These are phyloP conservation scores for Cytospora paraplurivora DNA, from an alignment of 2,329 filamentous ascomycete species.

Conservation along the genomic window DNA sequence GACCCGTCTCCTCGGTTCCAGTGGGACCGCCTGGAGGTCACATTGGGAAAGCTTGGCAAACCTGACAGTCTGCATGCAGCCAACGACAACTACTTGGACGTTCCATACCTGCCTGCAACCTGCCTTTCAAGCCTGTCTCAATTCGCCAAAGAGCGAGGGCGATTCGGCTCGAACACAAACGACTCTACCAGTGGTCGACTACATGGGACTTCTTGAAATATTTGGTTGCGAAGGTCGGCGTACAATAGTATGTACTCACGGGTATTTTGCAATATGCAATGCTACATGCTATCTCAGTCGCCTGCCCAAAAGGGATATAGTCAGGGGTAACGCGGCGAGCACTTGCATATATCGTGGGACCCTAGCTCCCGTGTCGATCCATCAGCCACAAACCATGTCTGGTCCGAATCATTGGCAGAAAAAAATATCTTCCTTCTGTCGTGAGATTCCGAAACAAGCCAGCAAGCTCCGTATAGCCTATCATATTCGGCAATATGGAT, in stretches of 20 bases:
- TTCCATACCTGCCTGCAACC: neutral
- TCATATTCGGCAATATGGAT: slow-evolving; percentile 31
- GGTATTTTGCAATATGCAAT: slow-evolving; percentile 13
- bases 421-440: slow-evolving; percentile 32
- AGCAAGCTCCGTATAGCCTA: slow-evolving; percentile 36
- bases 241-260: neutral
- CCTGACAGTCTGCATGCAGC: slow-evolving; percentile 2
- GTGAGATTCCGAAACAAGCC: slow-evolving; percentile 41
- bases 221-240: neutral
- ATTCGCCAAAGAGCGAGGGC: neutral
- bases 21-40: slow-evolving; percentile 17
- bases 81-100: neutral
- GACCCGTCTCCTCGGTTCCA: slow-evolving; percentile 17
- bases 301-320: slow-evolving; percentile 27
- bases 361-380: slow-evolving; percentile 19
- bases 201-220: neutral
- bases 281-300: slow-evolving; percentile 9
- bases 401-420: slow-evolving; percentile 26
- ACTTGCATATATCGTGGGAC: slow-evolving; percentile 26
- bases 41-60: slow-evolving; percentile 20
- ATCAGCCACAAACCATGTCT: slow-evolving; percentile 20
- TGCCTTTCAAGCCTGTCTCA: neutral
- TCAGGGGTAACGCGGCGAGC: slow-evolving; percentile 30
- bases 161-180: neutral
- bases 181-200: neutral